Evolutionary conservation across 179 eudicot species (phyloP).

Genomic region (Beta macrorhiza): DNA sequence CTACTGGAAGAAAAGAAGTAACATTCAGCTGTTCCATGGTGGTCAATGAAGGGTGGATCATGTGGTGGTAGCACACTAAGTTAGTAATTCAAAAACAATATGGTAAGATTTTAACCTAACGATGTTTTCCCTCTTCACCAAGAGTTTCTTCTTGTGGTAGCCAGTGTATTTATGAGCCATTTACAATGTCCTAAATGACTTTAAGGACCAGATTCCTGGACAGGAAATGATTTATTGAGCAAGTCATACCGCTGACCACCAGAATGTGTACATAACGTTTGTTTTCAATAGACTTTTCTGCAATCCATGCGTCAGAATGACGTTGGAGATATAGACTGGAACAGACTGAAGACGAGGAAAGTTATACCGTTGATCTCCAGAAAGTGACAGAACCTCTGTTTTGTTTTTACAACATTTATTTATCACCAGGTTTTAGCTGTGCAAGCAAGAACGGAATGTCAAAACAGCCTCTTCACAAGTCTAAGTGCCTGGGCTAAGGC

Average conservation of each 20-base stretch:
- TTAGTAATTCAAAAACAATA: not conserved
- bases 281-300: not conserved
- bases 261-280: not conserved
- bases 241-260: no score
- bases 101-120: not conserved
- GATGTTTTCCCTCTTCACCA: not conserved
- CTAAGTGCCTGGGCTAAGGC: no score
- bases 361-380: not conserved
- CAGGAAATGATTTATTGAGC: no score
- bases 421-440: no score
- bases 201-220: no score
- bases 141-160: no score
- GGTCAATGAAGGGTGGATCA: not conserved
- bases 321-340: not conserved
- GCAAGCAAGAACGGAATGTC: no score
- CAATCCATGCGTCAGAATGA: not conserved
- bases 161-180: no score
- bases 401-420: no score
- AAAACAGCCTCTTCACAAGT: no score
- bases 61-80: not conserved
- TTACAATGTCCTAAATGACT: no score
- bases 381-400: not conserved
- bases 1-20: not conserved
- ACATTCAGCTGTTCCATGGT: constrained; percentile 5
- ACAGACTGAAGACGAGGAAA: not conserved